Percentiles rank a stretch among this genome's conserved stretches.
Conservation (phyloP, 2,329 filamentous ascomycete genomes). For the Alternaria burnsii region DNA sequence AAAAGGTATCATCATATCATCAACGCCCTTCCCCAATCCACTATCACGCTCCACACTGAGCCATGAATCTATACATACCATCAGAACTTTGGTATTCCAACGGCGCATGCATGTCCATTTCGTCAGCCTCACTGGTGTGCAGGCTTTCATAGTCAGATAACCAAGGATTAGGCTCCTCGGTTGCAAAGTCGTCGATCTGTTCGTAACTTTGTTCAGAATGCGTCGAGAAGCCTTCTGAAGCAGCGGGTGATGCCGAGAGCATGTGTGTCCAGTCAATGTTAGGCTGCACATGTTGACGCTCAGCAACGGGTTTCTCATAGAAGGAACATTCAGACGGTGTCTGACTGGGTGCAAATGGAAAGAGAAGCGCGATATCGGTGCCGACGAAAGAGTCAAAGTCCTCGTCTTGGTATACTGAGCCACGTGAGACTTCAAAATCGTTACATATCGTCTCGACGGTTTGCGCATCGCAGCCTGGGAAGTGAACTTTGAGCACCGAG, state of each 20-base stretch:
- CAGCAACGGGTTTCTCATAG: constrained; percentile 53
- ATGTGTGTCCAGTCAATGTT: constrained; percentile 66
- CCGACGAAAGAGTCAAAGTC: constrained; percentile 75
- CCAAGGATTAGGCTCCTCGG: constrained; percentile 62
- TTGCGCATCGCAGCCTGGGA: constrained; percentile 86
- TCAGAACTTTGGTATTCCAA: constrained; percentile 70
- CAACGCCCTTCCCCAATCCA: constrained; percentile 12
- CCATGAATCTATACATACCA: constrained; percentile 72
- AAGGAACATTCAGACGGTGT: constrained; percentile 58
- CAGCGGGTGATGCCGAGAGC: constrained; percentile 57
- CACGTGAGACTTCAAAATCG: constrained; percentile 84
- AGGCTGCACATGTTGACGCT: constrained; percentile 47
- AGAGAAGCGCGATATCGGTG: constrained; percentile 77
- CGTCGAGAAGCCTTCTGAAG: constrained; percentile 49
- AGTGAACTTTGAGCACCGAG: constrained; percentile 78
- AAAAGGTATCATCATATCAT: constrained; percentile 33
- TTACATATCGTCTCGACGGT: constrained; percentile 85
- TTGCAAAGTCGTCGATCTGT: constrained; percentile 53
- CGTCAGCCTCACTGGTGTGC: constrained; percentile 62
- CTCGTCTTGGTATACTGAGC: constrained; percentile 79
- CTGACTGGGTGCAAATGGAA: constrained; percentile 80
- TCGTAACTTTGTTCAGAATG: constrained; percentile 49
- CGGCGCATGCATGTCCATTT: constrained; percentile 48
- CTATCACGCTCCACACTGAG: constrained; percentile 64
- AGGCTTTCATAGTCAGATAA: constrained; percentile 65